Evolutionary conservation across 2,329 filamentous ascomycete genomes (phyloP), one percentile per base, ranked within the genome.

Genomic region (Aaosphaeria arxii): DNA sequence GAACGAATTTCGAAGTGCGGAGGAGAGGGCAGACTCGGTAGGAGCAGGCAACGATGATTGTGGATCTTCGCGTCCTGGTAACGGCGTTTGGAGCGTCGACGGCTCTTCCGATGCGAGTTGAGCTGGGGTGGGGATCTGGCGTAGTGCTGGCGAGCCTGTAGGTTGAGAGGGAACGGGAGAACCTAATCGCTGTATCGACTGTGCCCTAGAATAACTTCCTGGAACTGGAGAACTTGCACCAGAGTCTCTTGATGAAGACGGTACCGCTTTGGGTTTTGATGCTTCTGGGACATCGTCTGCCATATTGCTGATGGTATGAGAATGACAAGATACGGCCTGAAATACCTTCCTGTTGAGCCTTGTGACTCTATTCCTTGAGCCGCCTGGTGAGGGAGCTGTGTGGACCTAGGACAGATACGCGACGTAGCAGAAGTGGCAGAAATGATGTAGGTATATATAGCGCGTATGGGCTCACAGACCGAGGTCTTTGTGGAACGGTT

Each of bases 11-110:
- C 88, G 88, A 54, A 96, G 75, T n/a, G 90, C 92, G 29, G 89
- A 88, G 33, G 92, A 91, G 46, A 97, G 81, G 51, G 91, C 91
- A 29, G 92, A 96, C 43, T 91, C 83, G 28, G 90, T 90, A 5
- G 90, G 91, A 1, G 89, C 90, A 5, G 86, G 82, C 6, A 83
- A 72, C 43, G 83, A 86, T 24, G 82, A 80, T 54, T 76, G 67
- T 47, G 70, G 70, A 55, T 73, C 76, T 51, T 70, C 82, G 45
- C 80, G 79, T 50, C 82, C 85, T 6, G 86, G 77, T 35, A 95
- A 78, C 35, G 88, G 86, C 36, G 84, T 79, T 48, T 83, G 71
- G 55, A 57, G 63, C 62, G 59, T 62, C 55, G 56, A 74, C 60
- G 51, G 67, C 41, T 67, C 61, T 29, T 63, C 59, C 2, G 53